Evolutionary conservation across 768 basidiomycete species (phyloP).

Genomic region (Boletus eberwhitei): DNA sequence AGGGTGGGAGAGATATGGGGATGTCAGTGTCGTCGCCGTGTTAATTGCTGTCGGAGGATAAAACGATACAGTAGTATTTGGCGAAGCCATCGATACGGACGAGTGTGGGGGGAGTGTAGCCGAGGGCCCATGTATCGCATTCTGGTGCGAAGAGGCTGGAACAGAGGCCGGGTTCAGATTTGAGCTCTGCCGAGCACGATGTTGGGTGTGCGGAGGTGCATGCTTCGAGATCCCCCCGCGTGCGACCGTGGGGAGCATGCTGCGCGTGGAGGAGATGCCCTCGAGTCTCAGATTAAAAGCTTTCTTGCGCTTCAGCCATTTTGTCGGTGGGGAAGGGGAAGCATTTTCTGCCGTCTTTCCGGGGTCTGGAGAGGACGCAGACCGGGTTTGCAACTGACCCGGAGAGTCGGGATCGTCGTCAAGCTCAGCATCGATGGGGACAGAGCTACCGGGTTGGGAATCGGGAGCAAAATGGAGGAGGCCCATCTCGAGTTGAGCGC

Average conservation of each 20-base stretch:
- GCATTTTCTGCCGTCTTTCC: slow-evolving; percentile 33
- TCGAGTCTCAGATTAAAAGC: slow-evolving; percentile 52
- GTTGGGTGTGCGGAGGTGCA: slow-evolving; percentile 22
- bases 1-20: slow-evolving; percentile 31
- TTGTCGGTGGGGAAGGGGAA: slow-evolving; percentile 26
- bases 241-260: slow-evolving; percentile 14
- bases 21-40: slow-evolving; percentile 31
- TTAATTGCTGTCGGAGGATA: slow-evolving; percentile 30
- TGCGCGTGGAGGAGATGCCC: slow-evolving; percentile 35
- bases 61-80: slow-evolving; percentile 22
- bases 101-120: slow-evolving; percentile 17
- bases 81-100: slow-evolving; percentile 11
- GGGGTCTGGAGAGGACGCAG: slow-evolving; percentile 19
- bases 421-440: slow-evolving; percentile 7
- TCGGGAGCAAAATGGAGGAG: slow-evolving; percentile 22
- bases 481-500: slow-evolving; percentile 55
- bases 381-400: slow-evolving; percentile 11
- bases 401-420: slow-evolving; percentile 23
- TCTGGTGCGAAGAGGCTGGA: slow-evolving; percentile 21
- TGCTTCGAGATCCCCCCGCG: slow-evolving; percentile 29
- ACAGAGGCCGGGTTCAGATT: slow-evolving; percentile 31
- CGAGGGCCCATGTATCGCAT: slow-evolving; percentile 7
- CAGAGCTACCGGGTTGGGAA: slow-evolving; percentile 3
- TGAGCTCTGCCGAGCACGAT: slow-evolving; percentile 30
- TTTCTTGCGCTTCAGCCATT: slow-evolving; percentile 58